Base-by-base conservation (phyloP, 495 filamentous ascomycete genomes). In the Podospora didyma region DNA sequence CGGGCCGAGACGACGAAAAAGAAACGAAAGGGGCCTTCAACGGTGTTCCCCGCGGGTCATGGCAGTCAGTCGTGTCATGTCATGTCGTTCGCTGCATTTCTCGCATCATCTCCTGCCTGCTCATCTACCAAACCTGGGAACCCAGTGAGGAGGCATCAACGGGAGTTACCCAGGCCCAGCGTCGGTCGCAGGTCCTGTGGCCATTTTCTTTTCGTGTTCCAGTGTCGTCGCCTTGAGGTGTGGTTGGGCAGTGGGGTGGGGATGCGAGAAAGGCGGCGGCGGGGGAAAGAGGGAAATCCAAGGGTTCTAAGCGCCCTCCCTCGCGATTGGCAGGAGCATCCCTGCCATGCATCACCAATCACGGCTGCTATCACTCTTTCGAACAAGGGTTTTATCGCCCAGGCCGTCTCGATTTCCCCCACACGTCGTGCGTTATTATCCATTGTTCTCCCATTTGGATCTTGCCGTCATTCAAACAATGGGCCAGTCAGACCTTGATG, bases 301-400 rank as follows among this genome's bases (percentile, higher is more conserved):
- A 47, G 52, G 52, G 42, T 54, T 28, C 26, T 70, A 70, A 70
- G 68, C 68, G 68, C 68, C 65, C 61, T 68, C 51, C 31, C 55
- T 47, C 44, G 41, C 60, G 49, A 68, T 64, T 67, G 63, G 66
- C 65, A 58, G 51, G 24, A 24, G 35, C 26, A 61, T 51, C 68
- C 65, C 57, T 65, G 66, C 46, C 12, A 16, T 39, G 53, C 56
- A 39, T 41, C 46, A 49, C 68, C 68, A 70, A 70, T 70, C 61
- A 68, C 53, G 53, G 50, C 54, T 47, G 58, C 53, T 50, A 68
- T 70, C 68, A 70, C 68, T 14, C 51, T 60, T 45, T 39, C 37
- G 31, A 54, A 62, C 66, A 57, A 50, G 66, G 64, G 62, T 64
- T 34, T 53, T 58, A 54, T 67, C 64, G 57, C 54, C 51, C 46